Conservation (phyloP, 2,329 filamentous ascomycete species). For the Aspergillus felis region DNA sequence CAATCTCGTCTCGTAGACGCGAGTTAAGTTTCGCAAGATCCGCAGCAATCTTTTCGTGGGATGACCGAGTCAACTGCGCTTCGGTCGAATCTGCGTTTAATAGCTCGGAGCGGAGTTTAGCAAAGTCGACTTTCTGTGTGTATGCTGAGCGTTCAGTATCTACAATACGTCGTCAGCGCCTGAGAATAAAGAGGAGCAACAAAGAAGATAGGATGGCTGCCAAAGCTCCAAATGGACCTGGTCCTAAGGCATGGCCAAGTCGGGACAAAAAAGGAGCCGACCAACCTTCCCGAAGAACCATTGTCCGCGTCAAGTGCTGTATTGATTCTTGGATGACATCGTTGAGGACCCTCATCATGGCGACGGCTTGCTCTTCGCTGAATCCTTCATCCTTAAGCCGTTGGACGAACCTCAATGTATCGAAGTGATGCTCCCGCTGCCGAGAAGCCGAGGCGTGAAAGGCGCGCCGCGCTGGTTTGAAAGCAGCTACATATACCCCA, state of each 20-base stretch:
- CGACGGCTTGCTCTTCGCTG: conserved; percentile 88
- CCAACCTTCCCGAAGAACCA: conserved; percentile 93
- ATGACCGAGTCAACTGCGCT: conserved; percentile 77
- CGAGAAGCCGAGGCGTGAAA: conserved; percentile 64
- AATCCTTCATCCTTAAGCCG: conserved; percentile 86
- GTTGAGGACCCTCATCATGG: conserved; percentile 97
- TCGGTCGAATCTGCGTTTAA: conserved; percentile 89
- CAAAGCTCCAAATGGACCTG: neutral
- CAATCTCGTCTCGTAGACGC: conserved; percentile 86
- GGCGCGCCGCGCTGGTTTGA: conserved; percentile 38
- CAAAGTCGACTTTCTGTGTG: conserved; percentile 93
- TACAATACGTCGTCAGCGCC: conserved; percentile 16
- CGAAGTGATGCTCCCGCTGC: conserved; percentile 85
- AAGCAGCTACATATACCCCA: conserved; percentile 46
- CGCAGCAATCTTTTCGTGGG: conserved; percentile 89
- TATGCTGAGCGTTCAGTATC: conserved; percentile 55
- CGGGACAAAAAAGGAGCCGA: neutral
- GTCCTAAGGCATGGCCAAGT: neutral
- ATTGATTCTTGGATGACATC: conserved; percentile 98
- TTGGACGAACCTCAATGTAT: conserved; percentile 96
- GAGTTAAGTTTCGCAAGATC: conserved; percentile 92
- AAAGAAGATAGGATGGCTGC: neutral
- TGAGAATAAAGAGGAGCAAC: neutral
- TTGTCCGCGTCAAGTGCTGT: conserved; percentile 93
- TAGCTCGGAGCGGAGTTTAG: conserved; percentile 91